Evolutionary conservation across 192 early-diverging fungal species (phyloP), one percentile per base, ranked within the genome.

Genomic region (Podila horticola): DNA sequence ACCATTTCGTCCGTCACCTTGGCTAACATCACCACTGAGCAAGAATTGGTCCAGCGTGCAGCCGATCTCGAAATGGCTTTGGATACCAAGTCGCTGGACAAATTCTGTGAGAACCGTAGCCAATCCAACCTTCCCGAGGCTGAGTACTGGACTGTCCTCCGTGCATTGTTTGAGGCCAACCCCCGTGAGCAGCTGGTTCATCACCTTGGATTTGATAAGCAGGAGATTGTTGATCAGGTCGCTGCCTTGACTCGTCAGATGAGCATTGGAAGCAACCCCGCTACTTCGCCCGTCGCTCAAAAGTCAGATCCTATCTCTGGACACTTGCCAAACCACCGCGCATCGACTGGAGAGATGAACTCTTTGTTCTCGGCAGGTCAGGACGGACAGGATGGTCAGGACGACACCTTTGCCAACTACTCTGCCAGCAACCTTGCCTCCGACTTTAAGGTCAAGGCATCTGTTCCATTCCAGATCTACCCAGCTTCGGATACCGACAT

Each of bases 141-240:
- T 24, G 86, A 88, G 33, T 86, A 86, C 65, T 98, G 97, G 96
- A 86, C 90, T 61, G 93, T 97, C 41, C 83, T 99, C 75, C 89
- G 91, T 63, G 89, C 95, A 1, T 85, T 99, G 74, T 94, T 97
- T 64, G 93, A 93, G 29, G 86, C 87, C 20, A 88, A 93, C 67
- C 91, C 93, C 20, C 89, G 94, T 26, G 94, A 95, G 52, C 89
- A 94, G 65, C 84, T 98, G 33, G 85, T 97, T 31, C 86, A 92
- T 62, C 94, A 96, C 83, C 89, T 98, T n/a, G 97, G 97, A 0
- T 97, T 96, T 74, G 90, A 95, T 66, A 92, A 92, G 59, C 84
- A 76, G 5, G 89, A 90, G 41, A 83, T 93, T 38, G 84, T 90
- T 38, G 84, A 87, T 51, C 90, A 92, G 52, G 86, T 93, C 11